Evolutionary conservation across 352 stramenopile genomes (phyloP).

Genomic region (Phytopythium chamaehyphon): DNA sequence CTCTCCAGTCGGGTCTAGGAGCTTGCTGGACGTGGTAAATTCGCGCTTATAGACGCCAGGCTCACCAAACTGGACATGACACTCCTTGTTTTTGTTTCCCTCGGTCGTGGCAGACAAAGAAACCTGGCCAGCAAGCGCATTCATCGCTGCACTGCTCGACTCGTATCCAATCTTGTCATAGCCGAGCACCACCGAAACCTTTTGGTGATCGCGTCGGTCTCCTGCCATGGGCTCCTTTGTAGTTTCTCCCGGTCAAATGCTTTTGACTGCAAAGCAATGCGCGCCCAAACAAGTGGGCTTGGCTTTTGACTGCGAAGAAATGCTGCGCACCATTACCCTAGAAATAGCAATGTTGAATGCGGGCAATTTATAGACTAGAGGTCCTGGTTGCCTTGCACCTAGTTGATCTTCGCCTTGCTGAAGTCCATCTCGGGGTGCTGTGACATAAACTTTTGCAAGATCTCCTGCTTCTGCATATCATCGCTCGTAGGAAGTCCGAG

Average conservation of each 20-base stretch:
- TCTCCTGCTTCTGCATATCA: slow-evolving; percentile 97
- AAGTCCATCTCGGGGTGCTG: slow-evolving; percentile 99
- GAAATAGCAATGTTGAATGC: too few species aligned
- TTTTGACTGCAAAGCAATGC: too few species aligned
- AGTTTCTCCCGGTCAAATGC: not conserved
- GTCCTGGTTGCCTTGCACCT: slow-evolving; percentile 14
- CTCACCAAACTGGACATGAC: slow-evolving; percentile 62
- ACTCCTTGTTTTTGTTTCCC: slow-evolving; percentile 60
- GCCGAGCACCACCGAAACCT: slow-evolving; percentile 58
- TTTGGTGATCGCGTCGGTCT: slow-evolving; percentile 29
- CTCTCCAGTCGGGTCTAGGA: slow-evolving; percentile 56
- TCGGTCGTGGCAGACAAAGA: slow-evolving; percentile 7
- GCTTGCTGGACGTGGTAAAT: slow-evolving; percentile 49
- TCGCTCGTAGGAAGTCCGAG: slow-evolving; percentile 96
- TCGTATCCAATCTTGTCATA: slow-evolving; percentile 56
- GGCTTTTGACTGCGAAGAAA: too few species aligned
- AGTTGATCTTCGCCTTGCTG: slow-evolving; percentile 97
- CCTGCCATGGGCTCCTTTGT: slow-evolving; percentile 10
- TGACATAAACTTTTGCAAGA: slow-evolving; percentile 99
- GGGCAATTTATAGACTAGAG: too few species aligned
- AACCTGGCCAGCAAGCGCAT: slow-evolving; percentile 26
- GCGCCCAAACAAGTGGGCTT: too few species aligned
- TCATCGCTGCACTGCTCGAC: slow-evolving; percentile 44
- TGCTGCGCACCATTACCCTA: too few species aligned
- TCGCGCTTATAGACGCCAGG: slow-evolving; percentile 45